These are phyloP conservation scores for Podaxis sp. DNA, from an alignment of 768 basidiomycete species.

Conservation along the genomic window DNA sequence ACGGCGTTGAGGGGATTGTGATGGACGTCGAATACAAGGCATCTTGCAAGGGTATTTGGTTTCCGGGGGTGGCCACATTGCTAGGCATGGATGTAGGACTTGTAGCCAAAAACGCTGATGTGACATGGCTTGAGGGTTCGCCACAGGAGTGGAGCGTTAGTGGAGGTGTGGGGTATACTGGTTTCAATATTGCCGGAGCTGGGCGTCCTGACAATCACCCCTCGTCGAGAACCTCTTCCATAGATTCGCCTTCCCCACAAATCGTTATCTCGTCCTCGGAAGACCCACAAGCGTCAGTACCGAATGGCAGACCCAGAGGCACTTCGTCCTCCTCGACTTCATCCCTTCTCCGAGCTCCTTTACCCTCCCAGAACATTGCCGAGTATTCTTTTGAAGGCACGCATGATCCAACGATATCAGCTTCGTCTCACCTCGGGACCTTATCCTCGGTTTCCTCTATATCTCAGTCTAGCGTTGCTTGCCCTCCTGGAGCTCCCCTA, in stretches of 20 bases:
- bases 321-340: slow-evolving; percentile 47
- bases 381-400: slow-evolving; percentile 78
- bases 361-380: slow-evolving; percentile 59
- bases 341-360: slow-evolving; percentile 73
- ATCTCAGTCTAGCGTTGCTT: slow-evolving; percentile 32
- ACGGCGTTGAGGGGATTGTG: slow-evolving; percentile 49
- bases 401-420: slow-evolving; percentile 31
- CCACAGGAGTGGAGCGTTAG: slow-evolving; percentile 57
- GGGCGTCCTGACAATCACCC: slow-evolving; percentile 23
- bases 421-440: slow-evolving; percentile 33
- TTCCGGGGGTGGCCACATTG: slow-evolving; percentile 78
- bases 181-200: slow-evolving; percentile 56
- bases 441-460: slow-evolving; percentile 51
- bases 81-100: slow-evolving; percentile 76
- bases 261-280: slow-evolving; percentile 21
- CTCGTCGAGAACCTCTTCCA: slow-evolving; percentile 46
- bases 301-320: slow-evolving; percentile 29
- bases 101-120: slow-evolving; percentile 65
- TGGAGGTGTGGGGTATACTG: slow-evolving; percentile 69
- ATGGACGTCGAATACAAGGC: slow-evolving; percentile 72
- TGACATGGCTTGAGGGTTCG: slow-evolving; percentile 59
- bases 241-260: slow-evolving; percentile 39
- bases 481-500: slow-evolving; percentile 58
- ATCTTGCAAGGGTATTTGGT: slow-evolving; percentile 76
- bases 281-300: slow-evolving; percentile 13